A percentile compares a stretch with the other conserved stretches of the same genome.
phyloP scores from a whole-genome alignment of 1,284 basidiomycete genomes.

The Xerocomus amazonicus region DNA sequence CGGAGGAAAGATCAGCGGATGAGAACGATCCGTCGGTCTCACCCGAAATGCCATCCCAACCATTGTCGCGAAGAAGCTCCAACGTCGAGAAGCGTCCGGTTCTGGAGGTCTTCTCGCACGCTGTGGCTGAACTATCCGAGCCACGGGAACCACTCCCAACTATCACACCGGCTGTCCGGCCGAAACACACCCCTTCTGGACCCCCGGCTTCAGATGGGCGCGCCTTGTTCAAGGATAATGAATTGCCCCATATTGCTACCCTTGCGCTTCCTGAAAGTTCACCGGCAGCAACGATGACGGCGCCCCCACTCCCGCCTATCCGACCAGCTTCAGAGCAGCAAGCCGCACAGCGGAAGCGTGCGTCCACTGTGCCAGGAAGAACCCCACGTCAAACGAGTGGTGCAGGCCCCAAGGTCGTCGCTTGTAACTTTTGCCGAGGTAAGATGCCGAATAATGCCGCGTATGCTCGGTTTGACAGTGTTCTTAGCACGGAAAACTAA shows the following conservation, averaged over 20 bases:
- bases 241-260: constrained; percentile 68
- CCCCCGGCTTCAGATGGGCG: constrained; percentile 33
- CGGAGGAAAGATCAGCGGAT: constrained; percentile 54
- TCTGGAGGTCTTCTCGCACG: constrained; percentile 31
- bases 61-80: constrained; percentile 57
- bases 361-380: constrained; percentile 65
- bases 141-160: constrained; percentile 29
- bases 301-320: constrained; percentile 56
- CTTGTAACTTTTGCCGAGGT: constrained; percentile 82
- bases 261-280: constrained; percentile 54
- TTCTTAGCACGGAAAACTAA: constrained; percentile 74
- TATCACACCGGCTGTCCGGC: constrained; percentile 27
- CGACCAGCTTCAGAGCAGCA: constrained; percentile 59
- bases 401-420: constrained; percentile 77
- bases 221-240: constrained; percentile 52
- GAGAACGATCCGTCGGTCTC: constrained; percentile 62
- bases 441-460: constrained; percentile 11
- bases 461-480: constrained; percentile 7
- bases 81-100: constrained; percentile 50
- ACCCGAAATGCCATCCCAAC: constrained; percentile 55
- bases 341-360: constrained; percentile 58
- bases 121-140: constrained; percentile 35
- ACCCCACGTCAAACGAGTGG: constrained; percentile 53
- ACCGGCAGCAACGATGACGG: constrained; percentile 54
- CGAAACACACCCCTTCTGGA: constrained; percentile 27